Conservation (phyloP, 2,329 filamentous ascomycete genomes). For the Ceratocystis lukuohia region DNA sequence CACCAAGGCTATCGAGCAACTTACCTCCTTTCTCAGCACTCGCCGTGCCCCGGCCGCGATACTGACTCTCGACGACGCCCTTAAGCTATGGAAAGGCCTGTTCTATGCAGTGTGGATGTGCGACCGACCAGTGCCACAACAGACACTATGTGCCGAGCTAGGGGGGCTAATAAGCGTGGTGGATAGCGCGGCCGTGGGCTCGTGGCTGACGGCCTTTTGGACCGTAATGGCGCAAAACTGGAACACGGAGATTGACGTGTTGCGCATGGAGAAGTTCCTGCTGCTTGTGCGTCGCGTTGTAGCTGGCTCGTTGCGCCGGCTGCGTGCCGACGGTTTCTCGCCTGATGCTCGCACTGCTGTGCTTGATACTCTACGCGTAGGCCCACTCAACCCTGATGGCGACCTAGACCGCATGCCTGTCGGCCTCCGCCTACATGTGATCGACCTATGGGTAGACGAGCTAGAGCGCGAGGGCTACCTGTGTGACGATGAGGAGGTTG, state of each 20-base stretch:
- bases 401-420: slow-evolving; percentile 55
- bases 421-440: slow-evolving; percentile 70
- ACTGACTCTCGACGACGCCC: slow-evolving; percentile 55
- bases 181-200: slow-evolving; percentile 37
- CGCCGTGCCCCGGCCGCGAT: slow-evolving; percentile 23
- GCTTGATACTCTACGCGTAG: slow-evolving; percentile 24
- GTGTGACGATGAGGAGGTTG: slow-evolving; percentile 28
- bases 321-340: slow-evolving; percentile 9
- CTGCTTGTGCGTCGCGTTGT: slow-evolving; percentile 69
- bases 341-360: slow-evolving; percentile 18
- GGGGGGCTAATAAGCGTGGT: slow-evolving; percentile 40
- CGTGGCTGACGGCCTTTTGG: slow-evolving; percentile 45
- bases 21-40: slow-evolving; percentile 62
- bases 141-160: slow-evolving; percentile 66
- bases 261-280: slow-evolving; percentile 86
- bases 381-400: slow-evolving; percentile 27
- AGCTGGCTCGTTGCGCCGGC: slow-evolving; percentile 45
- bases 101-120: slow-evolving; percentile 93
- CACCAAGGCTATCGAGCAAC: slow-evolving; percentile 61
- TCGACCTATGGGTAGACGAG: slow-evolving; percentile 90
- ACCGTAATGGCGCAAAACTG: slow-evolving; percentile 56
- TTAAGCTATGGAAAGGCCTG: slow-evolving; percentile 89
- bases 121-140: slow-evolving; percentile 77
- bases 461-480: slow-evolving; percentile 55
- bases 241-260: slow-evolving; percentile 56